Evolutionary conservation across 306 rosid species (phyloP).

Genomic region (Vicia villosa): DNA sequence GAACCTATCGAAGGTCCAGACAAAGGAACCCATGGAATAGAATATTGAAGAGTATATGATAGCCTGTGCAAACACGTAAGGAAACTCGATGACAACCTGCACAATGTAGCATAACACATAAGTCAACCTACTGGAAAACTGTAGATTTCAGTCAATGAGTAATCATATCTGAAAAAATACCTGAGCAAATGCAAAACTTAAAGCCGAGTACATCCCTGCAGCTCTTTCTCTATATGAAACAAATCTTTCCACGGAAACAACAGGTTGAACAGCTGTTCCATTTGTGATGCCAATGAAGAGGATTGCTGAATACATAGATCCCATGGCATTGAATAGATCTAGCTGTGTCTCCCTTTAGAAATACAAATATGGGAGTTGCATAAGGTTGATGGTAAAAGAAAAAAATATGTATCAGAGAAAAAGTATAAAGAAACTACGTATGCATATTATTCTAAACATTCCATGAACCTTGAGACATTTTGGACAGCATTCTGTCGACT

Average conservation of each 20-base stretch:
- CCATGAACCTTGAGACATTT: no score
- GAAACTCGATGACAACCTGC: constrained; percentile 92
- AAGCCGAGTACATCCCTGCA: constrained; percentile 94
- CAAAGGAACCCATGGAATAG: constrained; percentile 87
- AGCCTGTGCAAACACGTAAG: constrained; percentile 87
- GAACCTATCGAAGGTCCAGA: constrained; percentile 76
- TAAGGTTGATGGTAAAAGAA: constrained; percentile 26
- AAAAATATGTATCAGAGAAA: neutral
- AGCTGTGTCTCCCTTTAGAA: constrained; percentile 75
- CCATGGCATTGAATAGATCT: constrained; percentile 94
- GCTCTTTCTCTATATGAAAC: constrained; percentile 96
- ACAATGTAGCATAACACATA: constrained; percentile 24
- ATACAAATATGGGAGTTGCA: constrained; percentile 11
- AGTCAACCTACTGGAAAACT: constrained; percentile 36
- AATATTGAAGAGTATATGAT: constrained; percentile 78
- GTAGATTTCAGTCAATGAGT: neutral
- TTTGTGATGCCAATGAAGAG: constrained; percentile 90
- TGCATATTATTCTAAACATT: no score
- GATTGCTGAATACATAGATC: constrained; percentile 88
- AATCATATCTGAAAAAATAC: constrained; percentile 44
- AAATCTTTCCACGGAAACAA: constrained; percentile 90
- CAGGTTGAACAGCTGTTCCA: constrained; percentile 94
- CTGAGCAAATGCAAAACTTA: constrained; percentile 97
- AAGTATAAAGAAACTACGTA: no score
- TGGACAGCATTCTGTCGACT: no score